These are phyloP conservation scores for Aeschynomene evenia DNA, from an alignment of 306 rosid species.

Conservation along the genomic window DNA sequence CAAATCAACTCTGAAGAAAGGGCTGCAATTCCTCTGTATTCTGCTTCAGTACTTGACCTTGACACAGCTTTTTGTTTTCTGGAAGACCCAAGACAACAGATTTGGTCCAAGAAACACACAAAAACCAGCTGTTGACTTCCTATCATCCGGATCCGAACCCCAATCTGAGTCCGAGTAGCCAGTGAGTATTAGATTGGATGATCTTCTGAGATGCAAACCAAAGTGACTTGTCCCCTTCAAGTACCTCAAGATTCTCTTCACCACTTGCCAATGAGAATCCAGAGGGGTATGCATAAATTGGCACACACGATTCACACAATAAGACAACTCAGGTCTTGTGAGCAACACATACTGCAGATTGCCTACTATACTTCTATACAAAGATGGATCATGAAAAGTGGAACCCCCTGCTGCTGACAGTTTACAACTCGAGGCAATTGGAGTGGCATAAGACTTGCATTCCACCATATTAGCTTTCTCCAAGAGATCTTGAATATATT, in stretches of 20 bases:
- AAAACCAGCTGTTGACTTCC: neutral
- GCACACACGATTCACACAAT: neutral
- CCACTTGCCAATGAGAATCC: neutral
- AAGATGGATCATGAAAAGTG: no score
- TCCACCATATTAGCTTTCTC: neutral
- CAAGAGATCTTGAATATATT: no score
- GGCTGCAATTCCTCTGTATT: no score
- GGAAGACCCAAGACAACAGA: neutral
- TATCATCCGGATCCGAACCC: neutral
- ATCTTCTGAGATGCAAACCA: neutral
- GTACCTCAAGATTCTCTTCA: neutral
- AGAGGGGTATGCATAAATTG: neutral
- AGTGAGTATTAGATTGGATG: no score
- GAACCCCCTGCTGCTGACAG: no score
- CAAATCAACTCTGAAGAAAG: neutral
- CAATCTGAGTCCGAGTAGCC: neutral
- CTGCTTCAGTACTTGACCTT: no score
- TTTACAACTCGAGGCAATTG: neutral
- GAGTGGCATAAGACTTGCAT: neutral
- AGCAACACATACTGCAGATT: neutral
- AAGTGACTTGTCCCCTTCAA: neutral
- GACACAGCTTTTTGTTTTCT: no score
- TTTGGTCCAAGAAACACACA: neutral
- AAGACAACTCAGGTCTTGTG: neutral
- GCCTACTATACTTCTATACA: neutral